Percentiles rank a stretch among this genome's conserved stretches.
These are phyloP conservation scores for Epichloe gansuensis DNA, from an alignment of 2,329 filamentous ascomycete species.

Conservation along the genomic window DNA sequence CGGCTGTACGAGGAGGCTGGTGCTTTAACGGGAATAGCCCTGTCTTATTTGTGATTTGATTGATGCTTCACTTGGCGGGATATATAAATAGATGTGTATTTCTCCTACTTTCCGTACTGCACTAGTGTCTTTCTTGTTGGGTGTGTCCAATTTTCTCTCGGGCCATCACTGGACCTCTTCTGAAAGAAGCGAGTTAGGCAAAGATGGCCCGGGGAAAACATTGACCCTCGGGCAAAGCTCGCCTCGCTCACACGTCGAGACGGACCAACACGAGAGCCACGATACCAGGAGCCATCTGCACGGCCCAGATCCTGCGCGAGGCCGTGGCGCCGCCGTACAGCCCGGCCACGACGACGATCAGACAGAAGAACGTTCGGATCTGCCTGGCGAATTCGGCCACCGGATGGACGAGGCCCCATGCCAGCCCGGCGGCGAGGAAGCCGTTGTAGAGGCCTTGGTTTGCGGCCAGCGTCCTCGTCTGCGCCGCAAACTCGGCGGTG, in stretches of 20 bases:
- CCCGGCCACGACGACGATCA: constrained; percentile 32
- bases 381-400: constrained; percentile 28
- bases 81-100: too few relatives aligned
- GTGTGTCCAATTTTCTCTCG: too few relatives aligned
- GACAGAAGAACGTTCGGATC: constrained; percentile 35
- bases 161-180: too few relatives aligned
- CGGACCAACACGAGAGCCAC: neutral
- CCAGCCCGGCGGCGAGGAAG: constrained; percentile 36
- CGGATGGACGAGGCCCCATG: constrained; percentile 36
- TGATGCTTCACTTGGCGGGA: too few relatives aligned
- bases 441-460: constrained; percentile 44
- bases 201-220: too few relatives aligned
- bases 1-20: constrained; percentile 2
- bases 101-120: too few relatives aligned
- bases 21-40: neutral
- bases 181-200: too few relatives aligned
- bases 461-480: constrained; percentile 32
- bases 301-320: constrained; percentile 27
- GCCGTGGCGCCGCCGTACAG: constrained; percentile 31
- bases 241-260: constrained; percentile 10
- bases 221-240: too few relatives aligned
- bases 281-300: constrained; percentile 25
- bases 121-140: too few relatives aligned
- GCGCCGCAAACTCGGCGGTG: constrained; percentile 30
- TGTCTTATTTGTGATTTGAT: neutral